Percentiles rank a stretch among this genome's conserved stretches.
Conservation (phyloP, 1,139 yeast species). For the Geotrichum bryndzae region DNA sequence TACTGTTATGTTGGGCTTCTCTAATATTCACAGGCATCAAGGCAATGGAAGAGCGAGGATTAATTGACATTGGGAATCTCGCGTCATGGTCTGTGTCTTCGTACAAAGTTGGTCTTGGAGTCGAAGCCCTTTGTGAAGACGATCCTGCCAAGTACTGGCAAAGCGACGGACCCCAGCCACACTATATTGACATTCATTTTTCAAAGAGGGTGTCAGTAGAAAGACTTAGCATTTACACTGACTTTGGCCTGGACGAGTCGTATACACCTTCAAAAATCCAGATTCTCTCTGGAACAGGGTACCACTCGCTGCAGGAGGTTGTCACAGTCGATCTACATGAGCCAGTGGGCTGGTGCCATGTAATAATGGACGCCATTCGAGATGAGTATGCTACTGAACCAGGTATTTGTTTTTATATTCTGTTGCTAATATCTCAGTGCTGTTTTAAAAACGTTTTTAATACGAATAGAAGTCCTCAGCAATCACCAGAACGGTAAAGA, state of each 20-base stretch:
- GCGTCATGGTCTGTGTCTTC: constrained; percentile 89
- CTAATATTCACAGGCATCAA: constrained; percentile 32
- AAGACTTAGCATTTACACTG: constrained; percentile 64
- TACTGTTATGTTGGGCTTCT: neutral
- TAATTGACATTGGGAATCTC: constrained; percentile 67
- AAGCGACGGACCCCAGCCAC: constrained; percentile 94
- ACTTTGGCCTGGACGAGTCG: constrained; percentile 71
- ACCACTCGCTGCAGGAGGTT: constrained; percentile 76
- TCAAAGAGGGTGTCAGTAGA: constrained; percentile 69
- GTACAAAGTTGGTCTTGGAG: constrained; percentile 64
- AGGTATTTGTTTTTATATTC: neutral
- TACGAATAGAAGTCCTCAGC: constrained; percentile 62
- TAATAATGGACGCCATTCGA: constrained; percentile 58
- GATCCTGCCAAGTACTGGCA: constrained; percentile 83
- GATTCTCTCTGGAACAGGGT: constrained; percentile 77
- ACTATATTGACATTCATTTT: constrained; percentile 72
- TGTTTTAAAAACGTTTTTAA: constrained; percentile 64
- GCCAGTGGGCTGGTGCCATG: constrained; percentile 83
- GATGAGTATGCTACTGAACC: constrained; percentile 32
- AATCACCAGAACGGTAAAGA: constrained; percentile 97
- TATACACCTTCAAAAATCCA: constrained; percentile 78
- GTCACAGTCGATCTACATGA: constrained; percentile 57
- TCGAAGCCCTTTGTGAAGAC: constrained; percentile 66
- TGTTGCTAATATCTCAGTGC: constrained; percentile 30
- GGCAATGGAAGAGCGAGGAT: constrained; percentile 52